These are phyloP conservation scores for Camelina neglecta DNA, from an alignment of 345 rosid species.

Conservation along the genomic window DNA sequence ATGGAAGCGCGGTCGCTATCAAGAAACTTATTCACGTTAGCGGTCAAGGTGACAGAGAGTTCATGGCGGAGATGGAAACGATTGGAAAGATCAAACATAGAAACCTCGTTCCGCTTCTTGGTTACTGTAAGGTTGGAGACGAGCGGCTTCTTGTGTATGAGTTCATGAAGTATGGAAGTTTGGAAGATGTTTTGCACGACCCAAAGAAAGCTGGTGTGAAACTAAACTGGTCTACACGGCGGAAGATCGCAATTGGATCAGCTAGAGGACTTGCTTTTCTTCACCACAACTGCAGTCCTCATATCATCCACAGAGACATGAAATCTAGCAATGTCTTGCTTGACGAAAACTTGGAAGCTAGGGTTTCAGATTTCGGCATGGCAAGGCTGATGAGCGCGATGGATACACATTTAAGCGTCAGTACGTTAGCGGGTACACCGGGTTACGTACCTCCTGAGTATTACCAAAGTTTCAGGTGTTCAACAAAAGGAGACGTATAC, in stretches of 20 bases:
- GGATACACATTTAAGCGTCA: constrained; percentile 96
- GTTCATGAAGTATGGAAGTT: constrained; percentile 92
- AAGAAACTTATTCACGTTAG: constrained; percentile 92
- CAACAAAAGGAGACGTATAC: constrained; percentile 93
- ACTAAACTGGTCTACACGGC: constrained; percentile 80
- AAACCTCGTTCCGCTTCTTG: constrained; percentile 91
- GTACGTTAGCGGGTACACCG: constrained; percentile 97
- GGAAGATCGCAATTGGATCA: constrained; percentile 87
- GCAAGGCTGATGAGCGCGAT: constrained; percentile 85
- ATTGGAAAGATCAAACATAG: constrained; percentile 94
- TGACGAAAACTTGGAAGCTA: constrained; percentile 83
- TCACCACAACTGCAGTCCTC: constrained; percentile 88
- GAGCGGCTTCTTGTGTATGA: constrained; percentile 94
- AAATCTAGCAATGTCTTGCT: constrained; percentile 94
- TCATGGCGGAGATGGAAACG: constrained; percentile 97
- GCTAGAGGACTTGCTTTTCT: constrained; percentile 92
- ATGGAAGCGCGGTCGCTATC: constrained; percentile 87
- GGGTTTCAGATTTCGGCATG: constrained; percentile 99
- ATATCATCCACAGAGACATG: constrained; percentile 96
- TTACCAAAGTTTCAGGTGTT: constrained; percentile 89
- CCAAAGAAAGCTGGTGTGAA: constrained; percentile 71
- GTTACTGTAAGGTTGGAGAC: constrained; percentile 90
- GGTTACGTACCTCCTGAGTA: constrained; percentile 99
- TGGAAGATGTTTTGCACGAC: constrained; percentile 86
- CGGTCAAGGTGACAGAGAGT: constrained; percentile 97